phyloP scores from a whole-genome alignment of 139 green algal genomes.

The Monoraphidium neglectum region DNA sequence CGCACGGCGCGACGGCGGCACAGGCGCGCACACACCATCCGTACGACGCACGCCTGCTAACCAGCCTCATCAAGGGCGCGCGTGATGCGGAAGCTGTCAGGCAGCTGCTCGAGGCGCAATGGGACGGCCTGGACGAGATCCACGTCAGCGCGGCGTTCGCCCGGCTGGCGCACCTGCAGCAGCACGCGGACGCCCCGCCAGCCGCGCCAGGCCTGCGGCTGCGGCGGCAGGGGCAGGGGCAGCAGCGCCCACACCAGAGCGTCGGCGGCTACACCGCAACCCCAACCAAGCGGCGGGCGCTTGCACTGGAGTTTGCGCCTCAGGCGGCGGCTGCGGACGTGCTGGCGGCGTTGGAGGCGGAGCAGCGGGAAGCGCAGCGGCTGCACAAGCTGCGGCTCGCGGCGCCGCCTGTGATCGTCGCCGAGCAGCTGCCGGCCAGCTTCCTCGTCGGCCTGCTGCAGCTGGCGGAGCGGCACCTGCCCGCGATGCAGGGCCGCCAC shows the following conservation, averaged over 20 bases:
- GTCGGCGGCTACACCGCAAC: not conserved
- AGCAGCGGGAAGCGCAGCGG: too few species aligned
- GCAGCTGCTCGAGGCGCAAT: conserved; percentile 17
- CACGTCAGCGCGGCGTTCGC: conserved; percentile 34
- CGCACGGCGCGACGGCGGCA: conserved; percentile 12
- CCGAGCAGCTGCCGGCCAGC: not conserved
- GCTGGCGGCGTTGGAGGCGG: too few species aligned
- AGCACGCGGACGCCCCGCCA: not conserved
- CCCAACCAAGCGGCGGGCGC: too few species aligned
- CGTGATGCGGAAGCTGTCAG: not conserved
- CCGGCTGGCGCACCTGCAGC: conserved; percentile 31
- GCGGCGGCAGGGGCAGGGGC: not conserved
- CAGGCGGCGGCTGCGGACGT: too few species aligned
- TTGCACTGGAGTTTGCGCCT: not conserved
- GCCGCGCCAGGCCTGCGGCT: too few species aligned
- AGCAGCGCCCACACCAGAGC: not conserved
- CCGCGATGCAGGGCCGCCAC: conserved; percentile 9
- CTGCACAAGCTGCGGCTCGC: not conserved
- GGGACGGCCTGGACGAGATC: conserved; percentile 17
- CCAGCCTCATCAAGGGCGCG: conserved; percentile 1
- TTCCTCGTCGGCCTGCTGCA: conserved; percentile 3
- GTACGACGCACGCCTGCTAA: conserved; percentile 15
- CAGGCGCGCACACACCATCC: too few species aligned
- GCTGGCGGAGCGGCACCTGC: conserved; percentile 27
- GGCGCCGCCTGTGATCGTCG: not conserved